A percentile compares a stretch with the other conserved stretches of the same genome.
phyloP scores from a whole-genome alignment of 164 flowering plant species.

The Brasenia schreberi region DNA sequence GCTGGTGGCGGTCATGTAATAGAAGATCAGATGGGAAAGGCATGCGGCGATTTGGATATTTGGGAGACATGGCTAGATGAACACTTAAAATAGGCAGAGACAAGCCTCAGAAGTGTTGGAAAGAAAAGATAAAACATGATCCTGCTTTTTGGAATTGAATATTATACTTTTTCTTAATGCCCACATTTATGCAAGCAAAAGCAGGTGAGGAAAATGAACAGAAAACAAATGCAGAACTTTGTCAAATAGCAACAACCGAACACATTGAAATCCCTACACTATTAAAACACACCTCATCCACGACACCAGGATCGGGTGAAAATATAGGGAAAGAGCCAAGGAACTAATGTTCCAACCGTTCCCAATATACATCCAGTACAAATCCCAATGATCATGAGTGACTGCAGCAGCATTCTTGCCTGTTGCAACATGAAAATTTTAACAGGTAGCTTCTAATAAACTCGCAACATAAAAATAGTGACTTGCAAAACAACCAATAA shows the following conservation, averaged over 20 bases:
- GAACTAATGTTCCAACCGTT: constrained; percentile 48
- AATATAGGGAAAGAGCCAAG: constrained; percentile 64
- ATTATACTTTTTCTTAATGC: no score
- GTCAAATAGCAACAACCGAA: neutral
- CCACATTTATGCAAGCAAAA: no score
- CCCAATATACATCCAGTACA: constrained; percentile 52
- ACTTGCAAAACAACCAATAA: no score
- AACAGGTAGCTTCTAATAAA: neutral
- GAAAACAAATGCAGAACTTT: neutral
- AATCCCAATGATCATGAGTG: constrained; percentile 75
- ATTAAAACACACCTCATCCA: constrained; percentile 54
- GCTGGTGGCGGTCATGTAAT: no score
- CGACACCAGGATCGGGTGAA: constrained; percentile 58
- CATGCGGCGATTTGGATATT: no score
- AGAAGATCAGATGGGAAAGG: no score
- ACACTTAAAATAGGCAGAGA: no score
- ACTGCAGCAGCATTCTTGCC: constrained; percentile 68
- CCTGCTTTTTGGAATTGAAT: no score
- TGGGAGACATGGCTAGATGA: no score
- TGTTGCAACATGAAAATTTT: constrained; percentile 14
- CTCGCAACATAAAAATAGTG: neutral
- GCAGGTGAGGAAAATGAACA: no score
- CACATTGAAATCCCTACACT: neutral
- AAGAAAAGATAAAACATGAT: no score
- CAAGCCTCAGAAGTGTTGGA: no score